These are phyloP conservation scores for Fonsecaea pugnacius DNA, from an alignment of 2,329 filamentous ascomycete genomes.

Conservation along the genomic window DNA sequence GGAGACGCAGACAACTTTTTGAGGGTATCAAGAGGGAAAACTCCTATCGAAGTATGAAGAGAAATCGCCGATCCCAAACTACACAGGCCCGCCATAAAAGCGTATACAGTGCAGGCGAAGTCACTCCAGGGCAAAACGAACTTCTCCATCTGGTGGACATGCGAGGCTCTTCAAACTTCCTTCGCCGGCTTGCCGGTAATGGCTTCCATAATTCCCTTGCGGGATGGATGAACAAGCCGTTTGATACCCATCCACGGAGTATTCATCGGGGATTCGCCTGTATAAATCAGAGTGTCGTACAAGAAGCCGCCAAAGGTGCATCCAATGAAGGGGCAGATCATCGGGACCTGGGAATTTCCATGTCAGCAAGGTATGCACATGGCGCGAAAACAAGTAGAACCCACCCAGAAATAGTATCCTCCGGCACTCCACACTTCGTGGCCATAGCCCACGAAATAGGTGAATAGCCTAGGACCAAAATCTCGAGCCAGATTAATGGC, in stretches of 20 bases:
- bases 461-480: slow-evolving; percentile 66
- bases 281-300: slow-evolving; percentile 67
- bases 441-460: slow-evolving; percentile 66
- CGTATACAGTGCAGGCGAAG: not conserved
- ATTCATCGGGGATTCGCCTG: slow-evolving; percentile 67
- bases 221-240: slow-evolving; percentile 45
- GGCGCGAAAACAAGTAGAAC: not conserved
- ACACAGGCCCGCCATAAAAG: not conserved
- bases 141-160: not conserved
- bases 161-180: slow-evolving; percentile 21
- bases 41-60: not conserved
- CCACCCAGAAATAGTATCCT: slow-evolving; percentile 69
- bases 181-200: slow-evolving; percentile 31
- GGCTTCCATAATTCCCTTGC: slow-evolving; percentile 32
- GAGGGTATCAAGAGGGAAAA: not conserved
- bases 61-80: not conserved
- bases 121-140: not conserved
- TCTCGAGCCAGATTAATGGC: slow-evolving; percentile 71
- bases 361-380: slow-evolving; percentile 9
- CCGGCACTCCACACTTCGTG: slow-evolving; percentile 61
- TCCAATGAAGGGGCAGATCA: slow-evolving; percentile 68
- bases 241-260: slow-evolving; percentile 63
- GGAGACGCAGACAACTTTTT: not conserved
- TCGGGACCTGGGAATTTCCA: slow-evolving; percentile 58
- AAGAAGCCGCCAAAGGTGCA: slow-evolving; percentile 63